Percentiles rank a stretch among this genome's conserved stretches.
phyloP scores from a whole-genome alignment of 2,329 filamentous ascomycete species.

The Paecilomyces niveus region DNA sequence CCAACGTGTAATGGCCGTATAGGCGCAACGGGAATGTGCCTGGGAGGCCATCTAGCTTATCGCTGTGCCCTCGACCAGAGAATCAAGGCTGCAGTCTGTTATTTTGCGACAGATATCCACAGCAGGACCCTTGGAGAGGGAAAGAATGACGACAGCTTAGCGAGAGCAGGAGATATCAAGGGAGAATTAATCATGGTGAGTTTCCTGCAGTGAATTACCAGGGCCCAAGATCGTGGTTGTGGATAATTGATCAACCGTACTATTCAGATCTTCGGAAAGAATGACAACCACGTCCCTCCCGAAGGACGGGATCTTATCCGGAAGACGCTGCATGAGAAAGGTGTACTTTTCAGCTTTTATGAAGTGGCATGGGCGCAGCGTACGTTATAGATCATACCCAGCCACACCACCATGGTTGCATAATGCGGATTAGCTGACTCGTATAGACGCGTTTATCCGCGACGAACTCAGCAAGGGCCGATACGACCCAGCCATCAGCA shows the following conservation, averaged over 20 bases:
- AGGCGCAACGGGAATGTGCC: conserved; percentile 81
- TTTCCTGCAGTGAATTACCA: background rate
- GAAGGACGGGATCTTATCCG: conserved; percentile 77
- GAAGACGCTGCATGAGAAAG: conserved; percentile 69
- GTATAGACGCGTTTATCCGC: conserved; percentile 76
- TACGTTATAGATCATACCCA: conserved; percentile 30
- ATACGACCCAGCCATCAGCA: conserved; percentile 80
- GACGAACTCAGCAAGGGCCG: conserved; percentile 91
- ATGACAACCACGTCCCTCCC: conserved; percentile 82
- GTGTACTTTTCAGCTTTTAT: conserved; percentile 71
- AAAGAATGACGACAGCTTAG: conserved; percentile 56
- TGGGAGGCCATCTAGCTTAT: conserved; percentile 81
- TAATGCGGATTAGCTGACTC: conserved; percentile 5
- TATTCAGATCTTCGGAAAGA: conserved; percentile 71
- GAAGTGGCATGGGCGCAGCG: conserved; percentile 89
- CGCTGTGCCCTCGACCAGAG: conserved; percentile 67
- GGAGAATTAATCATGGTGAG: conserved; percentile 68
- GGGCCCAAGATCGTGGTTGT: background rate
- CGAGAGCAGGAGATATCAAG: conserved; percentile 59
- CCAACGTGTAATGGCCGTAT: conserved; percentile 75
- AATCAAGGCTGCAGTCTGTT: conserved; percentile 71
- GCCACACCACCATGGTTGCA: conserved; percentile 2
- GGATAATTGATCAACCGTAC: background rate
- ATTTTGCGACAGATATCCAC: conserved; percentile 91
- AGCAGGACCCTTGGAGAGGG: conserved; percentile 64